Conservation (phyloP, 1,284 basidiomycete species). For the Prillingera fragicola region DNA sequence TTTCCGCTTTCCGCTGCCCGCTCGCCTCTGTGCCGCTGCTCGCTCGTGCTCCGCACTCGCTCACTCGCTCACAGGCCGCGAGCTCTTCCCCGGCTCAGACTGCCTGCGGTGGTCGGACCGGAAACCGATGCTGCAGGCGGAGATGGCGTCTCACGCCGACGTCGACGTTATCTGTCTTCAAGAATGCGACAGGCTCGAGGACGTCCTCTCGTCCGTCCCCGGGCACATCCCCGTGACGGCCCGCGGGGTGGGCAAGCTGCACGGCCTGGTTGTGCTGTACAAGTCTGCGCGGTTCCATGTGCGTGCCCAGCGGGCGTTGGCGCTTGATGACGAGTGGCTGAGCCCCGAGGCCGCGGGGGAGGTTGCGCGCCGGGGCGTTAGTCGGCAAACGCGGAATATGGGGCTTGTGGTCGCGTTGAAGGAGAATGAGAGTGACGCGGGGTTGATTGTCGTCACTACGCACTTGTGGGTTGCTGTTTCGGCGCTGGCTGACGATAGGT, state of each 20-base stretch:
- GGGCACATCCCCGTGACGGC: conserved; percentile 55
- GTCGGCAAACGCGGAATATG: conserved; percentile 76
- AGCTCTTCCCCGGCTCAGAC: conserved; percentile 71
- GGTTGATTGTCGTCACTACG: conserved; percentile 65
- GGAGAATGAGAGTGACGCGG: conserved; percentile 43
- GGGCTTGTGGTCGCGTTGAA: conserved; percentile 66
- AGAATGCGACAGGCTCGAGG: conserved; percentile 59
- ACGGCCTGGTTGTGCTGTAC: conserved; percentile 76
- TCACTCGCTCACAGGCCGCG: conserved; percentile 72
- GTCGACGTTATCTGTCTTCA: conserved; percentile 76
- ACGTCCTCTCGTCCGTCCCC: conserved; percentile 57
- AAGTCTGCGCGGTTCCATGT: conserved; percentile 54
- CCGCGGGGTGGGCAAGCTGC: conserved; percentile 65
- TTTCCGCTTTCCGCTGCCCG: no score
- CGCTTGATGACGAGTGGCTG: conserved; percentile 15
- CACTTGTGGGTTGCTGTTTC: conserved; percentile 38
- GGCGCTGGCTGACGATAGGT: conserved; percentile 44
- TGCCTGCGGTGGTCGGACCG: conserved; percentile 69
- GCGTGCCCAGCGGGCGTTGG: conserved; percentile 28
- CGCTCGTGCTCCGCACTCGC: neutral
- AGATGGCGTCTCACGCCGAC: conserved; percentile 56
- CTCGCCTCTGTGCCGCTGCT: no score
- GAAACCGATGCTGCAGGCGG: conserved; percentile 66
- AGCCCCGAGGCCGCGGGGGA: neutral
- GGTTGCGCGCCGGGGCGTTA: conserved; percentile 51